These are phyloP conservation scores for Pestalotiopsis sp. DNA, from an alignment of 2,329 filamentous ascomycete genomes.

Conservation along the genomic window DNA sequence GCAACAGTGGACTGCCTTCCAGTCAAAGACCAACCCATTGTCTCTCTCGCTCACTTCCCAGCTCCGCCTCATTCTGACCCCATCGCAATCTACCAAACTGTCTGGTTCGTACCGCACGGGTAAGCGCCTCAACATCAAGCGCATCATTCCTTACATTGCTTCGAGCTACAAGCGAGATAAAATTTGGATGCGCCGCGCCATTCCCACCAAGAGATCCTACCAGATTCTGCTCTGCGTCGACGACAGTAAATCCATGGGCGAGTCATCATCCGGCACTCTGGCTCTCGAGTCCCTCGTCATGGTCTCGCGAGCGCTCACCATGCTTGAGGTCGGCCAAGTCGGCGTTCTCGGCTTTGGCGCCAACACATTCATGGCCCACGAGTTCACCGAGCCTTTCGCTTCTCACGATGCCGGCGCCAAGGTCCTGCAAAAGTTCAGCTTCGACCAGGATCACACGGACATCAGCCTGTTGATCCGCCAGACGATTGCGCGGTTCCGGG, in stretches of 20 bases:
- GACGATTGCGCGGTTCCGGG: slow-evolving; percentile 80
- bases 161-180: slow-evolving; percentile 99
- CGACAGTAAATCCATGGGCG: slow-evolving; percentile 92
- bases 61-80: slow-evolving; percentile 90
- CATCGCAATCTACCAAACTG: slow-evolving; percentile 93
- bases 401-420: slow-evolving; percentile 77
- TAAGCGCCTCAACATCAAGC: slow-evolving; percentile 98
- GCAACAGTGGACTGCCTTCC: slow-evolving; percentile 82
- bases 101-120: slow-evolving; percentile 96
- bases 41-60: slow-evolving; percentile 92
- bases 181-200: slow-evolving; percentile 96
- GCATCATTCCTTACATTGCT: slow-evolving; percentile 98
- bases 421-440: slow-evolving; percentile 82
- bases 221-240: slow-evolving; percentile 98
- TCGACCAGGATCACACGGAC: slow-evolving; percentile 84
- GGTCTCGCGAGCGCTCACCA: slow-evolving; percentile 81
- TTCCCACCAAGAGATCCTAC: slow-evolving; percentile 92
- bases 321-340: slow-evolving; percentile 95
- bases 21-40: slow-evolving; percentile 80
- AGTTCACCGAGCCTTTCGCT: slow-evolving; percentile 80
- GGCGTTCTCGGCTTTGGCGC: slow-evolving; percentile 88
- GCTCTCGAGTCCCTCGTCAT: slow-evolving; percentile 95
- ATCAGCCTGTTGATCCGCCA: slow-evolving; percentile 76
- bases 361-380: slow-evolving; percentile 81
- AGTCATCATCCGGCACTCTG: slow-evolving; percentile 72